Base-by-base conservation (phyloP, 164 flowering plant species). In the Warburgia ugandensis region DNA sequence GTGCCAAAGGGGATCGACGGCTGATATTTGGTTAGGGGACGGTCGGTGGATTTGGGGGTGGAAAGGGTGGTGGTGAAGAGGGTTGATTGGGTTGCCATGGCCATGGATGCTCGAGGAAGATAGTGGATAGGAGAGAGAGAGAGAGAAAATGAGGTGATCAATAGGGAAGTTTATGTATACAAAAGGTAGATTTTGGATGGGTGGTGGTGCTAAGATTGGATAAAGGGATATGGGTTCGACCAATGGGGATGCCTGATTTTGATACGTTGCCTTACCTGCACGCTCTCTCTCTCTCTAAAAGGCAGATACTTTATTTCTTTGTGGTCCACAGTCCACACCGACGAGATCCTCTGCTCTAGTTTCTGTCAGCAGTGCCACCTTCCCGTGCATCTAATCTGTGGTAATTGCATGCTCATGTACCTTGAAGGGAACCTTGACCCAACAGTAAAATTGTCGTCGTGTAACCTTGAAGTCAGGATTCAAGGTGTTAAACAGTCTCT, bases 81-180 rank as follows among this genome's bases (percentile, higher is more conserved):
- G 52, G 86, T 65, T 53, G 86, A 71, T 76, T 79, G 88, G 56
- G 94, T 68, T 55, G 94, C 81, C 88, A 81, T 84, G 35, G 94
- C 84, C 83, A 76, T 77, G 52, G 50, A 29, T 48, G 46, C 9
- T 44, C 4, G 50, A 42, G 56, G 5, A 12, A n/a, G 28, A 6
- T 16, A 39, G 31, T 13, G 42, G 38, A 65, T 29, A 10, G n/a
- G 11, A 13, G 16, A 45, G 27, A 16, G 6, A 27, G 27, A 44
- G 47, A 26, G 43, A 31, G 53, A 37, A 36, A 22, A 37, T 33
- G 29, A 36, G 52, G 53, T 36, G 56, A 3, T 45, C 8, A 25
- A 31, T 17, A 50, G 56, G 41, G 53, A 14, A 19, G 52, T n/a
- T n/a, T n/a, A n/a, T n/a, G n/a, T n/a, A n/a, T n/a, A n/a, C n/a